Evolutionary conservation across 2,329 filamentous ascomycete species (phyloP), one percentile per base, ranked within the genome.

Genomic region (Phaeosphaeriaceae sp.): DNA sequence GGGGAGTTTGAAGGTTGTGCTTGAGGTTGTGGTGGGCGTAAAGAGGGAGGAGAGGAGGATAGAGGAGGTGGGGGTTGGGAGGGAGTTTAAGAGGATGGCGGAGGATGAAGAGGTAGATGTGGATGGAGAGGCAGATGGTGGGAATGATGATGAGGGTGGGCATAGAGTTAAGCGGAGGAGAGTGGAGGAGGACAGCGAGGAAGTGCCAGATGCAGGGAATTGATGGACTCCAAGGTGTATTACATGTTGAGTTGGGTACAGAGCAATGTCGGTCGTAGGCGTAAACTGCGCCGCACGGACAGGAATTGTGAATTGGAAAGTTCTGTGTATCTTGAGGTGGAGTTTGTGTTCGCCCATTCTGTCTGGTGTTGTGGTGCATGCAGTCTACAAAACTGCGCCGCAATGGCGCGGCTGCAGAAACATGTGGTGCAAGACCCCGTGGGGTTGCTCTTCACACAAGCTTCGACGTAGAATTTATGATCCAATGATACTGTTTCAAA

Each of bases 1-100:
- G 23, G 57, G 43, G 0, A 65, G 52, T 40, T 69, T 67, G 35
- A 58, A 57, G 49, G 56, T 66, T 9, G 47, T 64, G 5, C 19
- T 67, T 10, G 46, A 58, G 22, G 53, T 43, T 19, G 40, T 54
- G 19, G 26, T 54, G 40, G 58, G 56, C 0, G 50, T 21, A 32
- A 42, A 49, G 28, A 52, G 47, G 30, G 21, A 35, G 19, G 43
- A 5, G 17, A 30, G 21, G 32, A 19, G n/a, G 57, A 23, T 19
- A 26, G 15, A 49, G 28, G 26, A 43, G 24, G 21, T 23, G 35
- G 55, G 19, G 2, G 30, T 24, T 17, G 50, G 24, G 44, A 49
- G 32, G 44, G 28, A 40, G n/a, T 53, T 51, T 15, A 53, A 49
- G 48, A 10, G 48, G 42, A 54, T 44, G 43, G 40, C 24, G 10